Percentiles rank a stretch among this genome's conserved stretches.
Evolutionary conservation across 345 rosid genomes (phyloP).

Genomic region (Angophora floribunda): DNA sequence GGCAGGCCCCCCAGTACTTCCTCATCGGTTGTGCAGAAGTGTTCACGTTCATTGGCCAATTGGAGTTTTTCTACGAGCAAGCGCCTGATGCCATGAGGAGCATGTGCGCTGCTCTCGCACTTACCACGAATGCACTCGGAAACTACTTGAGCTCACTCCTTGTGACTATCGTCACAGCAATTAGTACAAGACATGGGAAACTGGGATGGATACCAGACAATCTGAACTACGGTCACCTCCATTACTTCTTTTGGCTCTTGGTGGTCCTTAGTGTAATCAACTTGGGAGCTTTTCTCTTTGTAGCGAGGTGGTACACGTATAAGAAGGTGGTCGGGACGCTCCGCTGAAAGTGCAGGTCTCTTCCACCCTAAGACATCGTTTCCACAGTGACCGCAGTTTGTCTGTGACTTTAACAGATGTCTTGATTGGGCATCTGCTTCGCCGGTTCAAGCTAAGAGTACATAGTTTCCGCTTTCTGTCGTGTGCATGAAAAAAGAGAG

Average conservation of each 20-base stretch:
- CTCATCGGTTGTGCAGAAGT: slow-evolving; percentile 42
- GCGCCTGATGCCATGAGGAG: slow-evolving; percentile 52
- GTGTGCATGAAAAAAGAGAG: neutral
- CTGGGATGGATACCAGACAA: slow-evolving; percentile 29
- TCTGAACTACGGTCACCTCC: slow-evolving; percentile 25
- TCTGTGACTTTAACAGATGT: neutral
- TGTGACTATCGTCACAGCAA: slow-evolving; percentile 8
- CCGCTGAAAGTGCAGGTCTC: neutral
- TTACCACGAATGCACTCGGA: slow-evolving; percentile 19
- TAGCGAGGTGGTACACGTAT: slow-evolving; percentile 31
- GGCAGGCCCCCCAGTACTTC: slow-evolving; percentile 43
- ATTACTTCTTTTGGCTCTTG: slow-evolving; percentile 36
- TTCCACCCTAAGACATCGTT: neutral
- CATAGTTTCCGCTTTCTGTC: neutral
- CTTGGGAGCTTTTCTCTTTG: slow-evolving; percentile 8
- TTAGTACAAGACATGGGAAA: slow-evolving; percentile 16
- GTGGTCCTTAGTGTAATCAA: slow-evolving; percentile 17
- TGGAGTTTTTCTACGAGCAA: slow-evolving; percentile 43
- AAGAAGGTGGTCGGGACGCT: slow-evolving; percentile 10
- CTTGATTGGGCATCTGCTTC: neutral
- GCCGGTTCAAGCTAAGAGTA: neutral
- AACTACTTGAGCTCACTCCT: slow-evolving; percentile 28
- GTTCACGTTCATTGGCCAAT: slow-evolving; percentile 30
- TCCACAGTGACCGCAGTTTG: neutral
- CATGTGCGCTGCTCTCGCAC: slow-evolving; percentile 29